Conservation (phyloP, 208 protist species). For the Wallacemonas sp. region DNA sequence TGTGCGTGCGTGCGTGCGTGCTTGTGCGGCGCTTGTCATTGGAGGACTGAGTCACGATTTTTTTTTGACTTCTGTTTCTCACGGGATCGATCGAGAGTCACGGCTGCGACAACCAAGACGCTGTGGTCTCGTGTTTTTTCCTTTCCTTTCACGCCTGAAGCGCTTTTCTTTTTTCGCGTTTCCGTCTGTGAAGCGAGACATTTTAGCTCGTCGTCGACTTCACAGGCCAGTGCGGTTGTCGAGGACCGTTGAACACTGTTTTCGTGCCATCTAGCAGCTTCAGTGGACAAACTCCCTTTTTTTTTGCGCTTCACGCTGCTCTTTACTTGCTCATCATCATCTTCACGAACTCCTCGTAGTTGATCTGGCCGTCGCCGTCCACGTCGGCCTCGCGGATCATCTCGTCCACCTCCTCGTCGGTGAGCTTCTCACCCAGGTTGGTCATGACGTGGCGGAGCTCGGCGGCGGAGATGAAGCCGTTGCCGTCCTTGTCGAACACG, state of each 20-base stretch:
- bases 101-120: too few species aligned
- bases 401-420: slow-evolving; percentile 91
- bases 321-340: slow-evolving; percentile 85
- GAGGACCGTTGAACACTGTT: background rate
- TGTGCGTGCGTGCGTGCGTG: too few species aligned
- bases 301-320: background rate
- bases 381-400: slow-evolving; percentile 90
- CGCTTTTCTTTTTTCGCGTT: background rate
- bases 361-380: slow-evolving; percentile 81
- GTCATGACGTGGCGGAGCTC: slow-evolving; percentile 95
- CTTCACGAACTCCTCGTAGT: slow-evolving; percentile 84
- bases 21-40: too few species aligned
- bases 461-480: slow-evolving; percentile 93
- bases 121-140: slow-evolving; percentile 3
- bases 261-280: too few species aligned
- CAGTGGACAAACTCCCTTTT: background rate
- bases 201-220: too few species aligned
- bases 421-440: slow-evolving; percentile 94
- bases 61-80: too few species aligned
- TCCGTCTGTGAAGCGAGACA: background rate
- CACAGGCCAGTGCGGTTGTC: background rate
- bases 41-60: too few species aligned
- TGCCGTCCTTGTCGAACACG: slow-evolving; percentile 96
- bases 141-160: slow-evolving; percentile 4
- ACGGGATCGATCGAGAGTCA: too few species aligned